Evolutionary conservation across 805 yeast species (phyloP).

Genomic region (Spathaspora gorwiae): DNA sequence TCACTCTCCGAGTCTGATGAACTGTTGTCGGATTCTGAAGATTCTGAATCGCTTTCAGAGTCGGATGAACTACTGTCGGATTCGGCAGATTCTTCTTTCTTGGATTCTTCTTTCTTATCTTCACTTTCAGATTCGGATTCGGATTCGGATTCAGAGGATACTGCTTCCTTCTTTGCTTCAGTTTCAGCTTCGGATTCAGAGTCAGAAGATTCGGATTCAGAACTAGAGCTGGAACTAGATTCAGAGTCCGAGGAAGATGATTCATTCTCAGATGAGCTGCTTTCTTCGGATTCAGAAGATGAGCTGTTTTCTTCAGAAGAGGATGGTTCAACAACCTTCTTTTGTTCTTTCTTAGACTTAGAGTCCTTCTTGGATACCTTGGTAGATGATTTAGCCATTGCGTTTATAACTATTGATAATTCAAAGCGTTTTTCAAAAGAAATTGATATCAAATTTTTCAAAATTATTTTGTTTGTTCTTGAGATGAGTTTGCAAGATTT

Average conservation of each 20-base stretch:
- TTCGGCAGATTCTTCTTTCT: slow-evolving; percentile 17
- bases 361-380: slow-evolving; percentile 22
- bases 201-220: slow-evolving; percentile 17
- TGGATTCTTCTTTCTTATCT: slow-evolving; percentile 26
- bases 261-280: slow-evolving; percentile 11
- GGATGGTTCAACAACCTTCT: slow-evolving; percentile 8
- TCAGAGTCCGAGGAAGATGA: slow-evolving; percentile 14
- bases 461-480: not conserved
- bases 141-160: slow-evolving; percentile 20
- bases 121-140: slow-evolving; percentile 17
- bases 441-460: slow-evolving; percentile 2
- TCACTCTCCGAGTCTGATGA: slow-evolving; percentile 31
- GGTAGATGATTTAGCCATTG: slow-evolving; percentile 37
- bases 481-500: slow-evolving; percentile 5
- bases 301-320: slow-evolving; percentile 18
- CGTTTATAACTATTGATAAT: slow-evolving; percentile 7
- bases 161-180: slow-evolving; percentile 17
- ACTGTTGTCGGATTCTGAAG: slow-evolving; percentile 23
- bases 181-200: slow-evolving; percentile 16
- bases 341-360: slow-evolving; percentile 17
- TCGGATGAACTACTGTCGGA: slow-evolving; percentile 17
- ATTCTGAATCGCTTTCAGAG: slow-evolving; percentile 18
- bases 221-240: slow-evolving; percentile 12
- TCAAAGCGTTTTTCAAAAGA: not conserved
- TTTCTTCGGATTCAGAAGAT: slow-evolving; percentile 18